These are phyloP conservation scores for Aureobasidium vineae DNA, from an alignment of 2,329 filamentous ascomycete species.

Conservation along the genomic window DNA sequence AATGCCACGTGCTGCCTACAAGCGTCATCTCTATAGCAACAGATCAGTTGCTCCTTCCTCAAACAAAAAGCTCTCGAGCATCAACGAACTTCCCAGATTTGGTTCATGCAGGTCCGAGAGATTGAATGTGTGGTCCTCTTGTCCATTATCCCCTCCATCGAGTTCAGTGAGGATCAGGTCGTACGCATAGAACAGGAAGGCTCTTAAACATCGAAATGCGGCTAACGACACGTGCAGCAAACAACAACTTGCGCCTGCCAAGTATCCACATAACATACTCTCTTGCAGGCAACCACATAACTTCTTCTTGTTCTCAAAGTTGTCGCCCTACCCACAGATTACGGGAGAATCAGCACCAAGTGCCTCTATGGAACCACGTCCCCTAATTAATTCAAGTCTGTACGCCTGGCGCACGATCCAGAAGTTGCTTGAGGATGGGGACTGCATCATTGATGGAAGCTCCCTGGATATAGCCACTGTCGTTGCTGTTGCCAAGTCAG, in stretches of 20 bases:
- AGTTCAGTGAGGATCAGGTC: not conserved
- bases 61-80: not conserved
- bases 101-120: not conserved
- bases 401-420: not conserved
- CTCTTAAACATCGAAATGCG: not conserved
- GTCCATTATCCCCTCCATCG: not conserved
- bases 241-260: not conserved
- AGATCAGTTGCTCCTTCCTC: not conserved
- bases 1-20: not conserved
- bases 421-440: not conserved
- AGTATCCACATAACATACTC: not conserved
- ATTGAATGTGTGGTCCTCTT: not conserved
- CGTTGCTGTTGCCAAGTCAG: constrained; percentile 23
- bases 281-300: not conserved
- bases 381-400: not conserved
- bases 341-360: too few species aligned
- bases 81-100: not conserved
- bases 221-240: not conserved
- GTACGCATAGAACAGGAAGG: not conserved
- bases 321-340: not conserved
- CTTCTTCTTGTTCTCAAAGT: not conserved
- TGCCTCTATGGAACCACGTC: not conserved
- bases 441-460: constrained; percentile 14
- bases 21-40: not conserved
- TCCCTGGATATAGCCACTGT: constrained; percentile 17